Percentiles rank a stretch among this genome's conserved stretches.
Evolutionary conservation across 345 rosid genomes (phyloP).

Genomic region (Eucalyptus albens): DNA sequence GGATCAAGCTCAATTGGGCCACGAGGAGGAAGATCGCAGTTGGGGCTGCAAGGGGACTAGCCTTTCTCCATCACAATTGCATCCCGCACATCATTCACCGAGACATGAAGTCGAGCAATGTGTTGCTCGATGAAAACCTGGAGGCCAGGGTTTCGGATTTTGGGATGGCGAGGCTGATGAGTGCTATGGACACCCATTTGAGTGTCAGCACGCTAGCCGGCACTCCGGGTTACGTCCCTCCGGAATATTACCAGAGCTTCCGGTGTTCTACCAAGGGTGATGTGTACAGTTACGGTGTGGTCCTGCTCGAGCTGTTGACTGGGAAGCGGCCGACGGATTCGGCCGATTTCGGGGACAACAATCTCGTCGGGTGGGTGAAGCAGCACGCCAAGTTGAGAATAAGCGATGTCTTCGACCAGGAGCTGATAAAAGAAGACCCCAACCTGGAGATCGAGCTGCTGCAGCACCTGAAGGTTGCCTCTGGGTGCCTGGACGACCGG

Average conservation of each 20-base stretch:
- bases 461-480: conserved; percentile 61
- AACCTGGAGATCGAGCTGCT: conserved; percentile 60
- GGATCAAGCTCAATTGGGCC: conserved; percentile 74
- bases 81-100: conserved; percentile 85
- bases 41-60: conserved; percentile 88
- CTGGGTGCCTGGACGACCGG: conserved; percentile 80
- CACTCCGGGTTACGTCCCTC: conserved; percentile 97
- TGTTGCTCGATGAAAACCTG: conserved; percentile 68
- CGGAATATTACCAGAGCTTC: conserved; percentile 92
- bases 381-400: conserved; percentile 69
- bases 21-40: conserved; percentile 73
- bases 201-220: conserved; percentile 98
- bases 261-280: conserved; percentile 87
- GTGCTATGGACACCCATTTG: conserved; percentile 83
- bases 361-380: conserved; percentile 97
- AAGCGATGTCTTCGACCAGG: conserved; percentile 75
- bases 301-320: conserved; percentile 77
- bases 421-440: conserved; percentile 66
- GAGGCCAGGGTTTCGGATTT: conserved; percentile 97
- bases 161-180: conserved; percentile 95
- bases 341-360: conserved; percentile 92
- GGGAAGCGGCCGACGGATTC: conserved; percentile 92
- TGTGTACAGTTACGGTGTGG: conserved; percentile 94
- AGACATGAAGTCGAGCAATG: conserved; percentile 98
- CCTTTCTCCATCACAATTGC: conserved; percentile 88